Evolutionary conservation across 176 grass and related monocot genomes (phyloP), one percentile per base, ranked within the genome.

Genomic region (Oryza longistaminata): DNA sequence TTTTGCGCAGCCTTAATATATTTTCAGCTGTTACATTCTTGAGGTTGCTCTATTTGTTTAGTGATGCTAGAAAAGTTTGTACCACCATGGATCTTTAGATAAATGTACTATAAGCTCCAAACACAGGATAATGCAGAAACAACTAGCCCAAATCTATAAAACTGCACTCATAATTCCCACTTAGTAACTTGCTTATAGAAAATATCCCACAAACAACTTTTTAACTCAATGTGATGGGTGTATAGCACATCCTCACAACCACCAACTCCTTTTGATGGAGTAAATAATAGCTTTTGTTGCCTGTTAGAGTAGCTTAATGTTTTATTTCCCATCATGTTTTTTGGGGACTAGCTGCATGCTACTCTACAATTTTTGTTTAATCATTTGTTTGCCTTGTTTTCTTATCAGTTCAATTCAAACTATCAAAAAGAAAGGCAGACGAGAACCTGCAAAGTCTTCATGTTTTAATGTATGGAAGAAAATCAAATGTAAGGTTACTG

Each of bases 391-490:
- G 60, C n/a, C 58, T 75, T 26, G 49, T 92, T 74, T 79, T 77
- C 40, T 11, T 83, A 73, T 73, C 53, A 99, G 97, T 99, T 89
- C 84, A 75, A 55, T 99, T 99, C 84, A 99, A 96, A 89, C 70
- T 99, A 52, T 88, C 92, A 39, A 99, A 92, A 81, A 93, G 97
- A 90, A 99, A 92, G 88, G 68, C 4, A 2, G 97, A 96, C 43
- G 97, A 99, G 67, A 96, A 77, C 79, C 92, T 99, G 22, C 88
- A 93, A 69, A 84, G 67, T 73, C 97, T 99, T 85, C 97, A 96
- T 86, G 70, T 72, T 70, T 33, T 99, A 65, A 78, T 99, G 81
- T 99, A 82, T 85, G 93, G 93, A 75, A 96, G 55, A 67, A 99
- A 90, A 85, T 94, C 93, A 81, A 96, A 58, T 88, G 97, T 95